Conservation (phyloP, 192 early-diverging fungal species). For the Mycoemilia scoparia region DNA sequence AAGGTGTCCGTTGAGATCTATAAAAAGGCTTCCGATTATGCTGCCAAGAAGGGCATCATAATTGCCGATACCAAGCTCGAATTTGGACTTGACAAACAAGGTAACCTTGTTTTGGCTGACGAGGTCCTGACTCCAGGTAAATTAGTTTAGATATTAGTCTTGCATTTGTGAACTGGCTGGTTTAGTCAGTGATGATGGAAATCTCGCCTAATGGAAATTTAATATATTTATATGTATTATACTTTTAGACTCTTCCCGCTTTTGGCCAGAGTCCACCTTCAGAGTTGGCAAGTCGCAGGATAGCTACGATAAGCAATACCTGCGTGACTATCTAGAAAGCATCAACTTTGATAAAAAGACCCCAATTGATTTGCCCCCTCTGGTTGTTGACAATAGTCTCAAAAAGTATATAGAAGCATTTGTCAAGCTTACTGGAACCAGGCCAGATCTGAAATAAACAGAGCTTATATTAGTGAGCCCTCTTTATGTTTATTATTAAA, state of each 20-base stretch:
- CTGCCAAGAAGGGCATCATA: conserved; percentile 68
- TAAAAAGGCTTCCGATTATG: conserved; percentile 65
- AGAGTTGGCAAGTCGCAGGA: conserved; percentile 58
- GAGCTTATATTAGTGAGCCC: too few relatives aligned
- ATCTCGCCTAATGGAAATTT: conserved; percentile 1
- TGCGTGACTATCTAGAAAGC: conserved; percentile 81
- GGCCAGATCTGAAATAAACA: conserved; percentile 33
- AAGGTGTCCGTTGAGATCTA: conserved; percentile 64
- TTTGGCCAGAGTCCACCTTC: conserved; percentile 82
- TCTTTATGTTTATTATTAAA: too few relatives aligned
- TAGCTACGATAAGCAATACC: conserved; percentile 93
- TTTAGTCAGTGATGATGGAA: background rate
- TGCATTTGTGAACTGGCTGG: too few relatives aligned
- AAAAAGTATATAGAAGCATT: conserved; percentile 84
- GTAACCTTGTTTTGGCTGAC: conserved; percentile 72
- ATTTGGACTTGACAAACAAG: conserved; percentile 81
- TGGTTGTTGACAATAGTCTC: conserved; percentile 71
- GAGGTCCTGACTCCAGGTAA: conserved; percentile 95
- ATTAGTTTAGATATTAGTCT: too few relatives aligned
- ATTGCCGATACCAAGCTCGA: conserved; percentile 99
- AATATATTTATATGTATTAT: too few relatives aligned
- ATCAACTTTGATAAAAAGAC: conserved; percentile 75
- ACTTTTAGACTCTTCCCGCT: conserved; percentile 97
- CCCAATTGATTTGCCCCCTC: conserved; percentile 59
- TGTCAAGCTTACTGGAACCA: conserved; percentile 59